Evolutionary conservation across 768 basidiomycete genomes (phyloP).

Genomic region (Lactifluus volemus): DNA sequence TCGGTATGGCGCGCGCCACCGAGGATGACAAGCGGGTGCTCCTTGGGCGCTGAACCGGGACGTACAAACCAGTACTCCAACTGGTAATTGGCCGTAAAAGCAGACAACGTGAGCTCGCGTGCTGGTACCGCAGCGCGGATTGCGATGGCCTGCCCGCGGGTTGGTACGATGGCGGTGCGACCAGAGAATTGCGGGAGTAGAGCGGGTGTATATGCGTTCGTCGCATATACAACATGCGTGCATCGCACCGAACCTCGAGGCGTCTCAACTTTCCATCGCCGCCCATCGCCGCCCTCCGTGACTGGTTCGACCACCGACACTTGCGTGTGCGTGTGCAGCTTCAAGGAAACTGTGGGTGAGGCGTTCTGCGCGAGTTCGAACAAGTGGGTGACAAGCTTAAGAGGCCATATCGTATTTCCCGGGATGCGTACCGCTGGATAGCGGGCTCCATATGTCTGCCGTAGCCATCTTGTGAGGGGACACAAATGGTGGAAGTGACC

Average conservation of each 20-base stretch:
- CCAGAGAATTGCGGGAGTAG: constrained; percentile 64
- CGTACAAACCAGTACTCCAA: constrained; percentile 84
- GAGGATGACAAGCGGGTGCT: constrained; percentile 55
- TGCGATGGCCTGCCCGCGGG: constrained; percentile 59
- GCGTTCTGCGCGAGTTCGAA: constrained; percentile 36
- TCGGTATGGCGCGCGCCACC: constrained; percentile 56
- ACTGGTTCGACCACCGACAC: constrained; percentile 38
- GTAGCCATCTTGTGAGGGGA: neutral
- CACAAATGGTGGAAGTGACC: neutral
- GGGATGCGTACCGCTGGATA: constrained; percentile 45
- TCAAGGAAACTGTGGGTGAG: constrained; percentile 33
- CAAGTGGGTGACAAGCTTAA: constrained; percentile 68
- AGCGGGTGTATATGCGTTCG: constrained; percentile 74
- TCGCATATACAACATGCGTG: constrained; percentile 70
- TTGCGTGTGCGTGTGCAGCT: constrained; percentile 66
- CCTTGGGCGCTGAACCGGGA: constrained; percentile 27
- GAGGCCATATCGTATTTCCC: constrained; percentile 67
- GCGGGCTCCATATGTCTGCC: constrained; percentile 35
- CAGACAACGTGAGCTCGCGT: constrained; percentile 33
- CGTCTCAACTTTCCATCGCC: constrained; percentile 50
- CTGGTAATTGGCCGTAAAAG: constrained; percentile 33
- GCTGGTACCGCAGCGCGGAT: constrained; percentile 34
- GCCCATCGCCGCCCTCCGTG: constrained; percentile 19
- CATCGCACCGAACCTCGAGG: constrained; percentile 57
- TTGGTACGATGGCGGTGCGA: constrained; percentile 50